A percentile compares a stretch with the other conserved stretches of the same genome.
phyloP scores from a whole-genome alignment of 2,329 filamentous ascomycete genomes.

The Lasiodiplodia sp. region DNA sequence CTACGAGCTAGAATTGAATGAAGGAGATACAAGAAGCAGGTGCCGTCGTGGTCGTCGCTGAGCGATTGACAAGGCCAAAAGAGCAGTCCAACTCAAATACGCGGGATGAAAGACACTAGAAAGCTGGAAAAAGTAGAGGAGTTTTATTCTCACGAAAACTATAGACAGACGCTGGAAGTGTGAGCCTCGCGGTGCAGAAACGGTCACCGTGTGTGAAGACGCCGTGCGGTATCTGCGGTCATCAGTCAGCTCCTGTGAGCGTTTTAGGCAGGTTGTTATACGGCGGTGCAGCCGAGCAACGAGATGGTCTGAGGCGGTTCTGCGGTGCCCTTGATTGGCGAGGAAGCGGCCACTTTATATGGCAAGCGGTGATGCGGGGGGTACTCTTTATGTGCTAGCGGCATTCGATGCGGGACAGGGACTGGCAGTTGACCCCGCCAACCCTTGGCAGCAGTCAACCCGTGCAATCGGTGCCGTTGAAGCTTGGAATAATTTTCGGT shows the following conservation, averaged over 20 bases:
- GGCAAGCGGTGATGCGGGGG: conserved; percentile 1
- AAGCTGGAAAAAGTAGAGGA: background rate
- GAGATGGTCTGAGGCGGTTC: background rate
- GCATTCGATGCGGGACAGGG: conserved; percentile 4
- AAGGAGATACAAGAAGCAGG: background rate
- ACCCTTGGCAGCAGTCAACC: background rate
- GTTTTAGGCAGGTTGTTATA: background rate
- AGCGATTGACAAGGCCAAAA: background rate
- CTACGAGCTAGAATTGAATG: background rate
- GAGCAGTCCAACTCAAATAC: background rate
- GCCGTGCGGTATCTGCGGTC: background rate
- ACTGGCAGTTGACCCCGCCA: background rate
- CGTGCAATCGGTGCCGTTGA: background rate
- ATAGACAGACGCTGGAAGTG: conserved; percentile 1
- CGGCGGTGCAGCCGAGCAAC: background rate
- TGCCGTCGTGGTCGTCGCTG: background rate
- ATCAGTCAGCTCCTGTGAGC: background rate
- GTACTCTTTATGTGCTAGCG: background rate
- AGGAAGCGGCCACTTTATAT: conserved; percentile 11
- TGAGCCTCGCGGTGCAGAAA: background rate
- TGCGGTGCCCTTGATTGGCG: background rate
- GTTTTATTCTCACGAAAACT: background rate
- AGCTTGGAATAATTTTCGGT: too few species aligned
- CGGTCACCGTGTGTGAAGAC: background rate
- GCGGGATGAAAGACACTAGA: background rate